Evolutionary conservation across 2,329 filamentous ascomycete species (phyloP), one percentile per base, ranked within the genome.

Genomic region (Zopfia rhizophila): DNA sequence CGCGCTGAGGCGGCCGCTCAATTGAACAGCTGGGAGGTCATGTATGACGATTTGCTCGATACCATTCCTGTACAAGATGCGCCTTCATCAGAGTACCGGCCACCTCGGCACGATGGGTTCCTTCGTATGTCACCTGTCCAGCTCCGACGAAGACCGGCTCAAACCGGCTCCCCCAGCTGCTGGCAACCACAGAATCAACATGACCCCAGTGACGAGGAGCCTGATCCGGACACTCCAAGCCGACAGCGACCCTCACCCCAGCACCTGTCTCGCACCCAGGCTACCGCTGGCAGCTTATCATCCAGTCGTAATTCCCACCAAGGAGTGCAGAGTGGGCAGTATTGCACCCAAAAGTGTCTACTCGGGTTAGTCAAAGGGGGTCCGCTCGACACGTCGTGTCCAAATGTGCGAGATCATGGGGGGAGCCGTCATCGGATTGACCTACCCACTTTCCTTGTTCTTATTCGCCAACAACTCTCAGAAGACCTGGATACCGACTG

Each of bases 381-480:
- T 43, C 23, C 29, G 29, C 54, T 57, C 18, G 42, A 57, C 36
- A 35, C 18, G 22, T 33, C 22, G 0, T 60, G 74, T 55, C 76
- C 73, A 0, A 79, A 79, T 48, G 45, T 64, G 4, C 45, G 27
- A 10, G 57, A 65, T 44, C 72, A 79, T 58, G 48, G 43, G 8
- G 21, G 42, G 7, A 35, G 16, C 11, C 29, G 37, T 35, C 67
- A 76, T 55, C 65, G 56, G 7, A 55, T 76, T 36, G 33, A 55
- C 23, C 58, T 60, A 36, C 7, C 11, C 1, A 33, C 56, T 11
- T 75, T 58, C 45, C 59, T 72, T 14, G 13, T 25, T 5, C 62
- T 70, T 25, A 65, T 76, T 2, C 38, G 44, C 4, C 36, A 67
- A 32, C 72, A 57, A 32, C 51, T 55, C 22, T 23, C 38, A 11